Base-by-base conservation (phyloP, 331 rosid genomes). In the Quercus phellos region DNA sequence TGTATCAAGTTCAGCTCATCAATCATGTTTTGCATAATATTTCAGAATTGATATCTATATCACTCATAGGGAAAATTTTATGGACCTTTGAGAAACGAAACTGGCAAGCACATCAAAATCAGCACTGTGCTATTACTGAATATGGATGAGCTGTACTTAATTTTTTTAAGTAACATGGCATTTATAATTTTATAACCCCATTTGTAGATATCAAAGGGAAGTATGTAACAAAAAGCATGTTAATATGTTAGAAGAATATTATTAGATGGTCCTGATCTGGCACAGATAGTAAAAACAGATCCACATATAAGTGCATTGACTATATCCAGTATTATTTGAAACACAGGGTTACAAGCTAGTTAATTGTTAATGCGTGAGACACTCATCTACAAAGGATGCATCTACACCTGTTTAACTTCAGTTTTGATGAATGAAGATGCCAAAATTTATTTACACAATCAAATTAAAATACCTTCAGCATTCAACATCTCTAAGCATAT, bases 401-500 rank as follows among this genome's bases (percentile, higher is more conserved):
- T 70, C 69, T 51, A 42, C 22, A 16, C 55, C 56, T 2, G 43
- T 63, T 32, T n/a, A 16, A 61, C 75, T 53, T 1, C 73, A 76
- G 29, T n/a, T 26, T 5, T 42, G 70, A 78, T 69, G 70, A 27
- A 26, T 55, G 19, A 21, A 70, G 34, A 56, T 30, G 70, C 74
- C 67, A 24, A 75, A 34, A 50, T 61, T 50, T 27, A 68, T 14
- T 16, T 10, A 58, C 30, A 51, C 34, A 42, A 72, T 53, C 71
- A 64, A 64, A 74, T n/a, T 54, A 26, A 27, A 43, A 75, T 88
- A 95, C 99, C 99, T 87, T 86, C 96, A 30, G 72, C 64, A 72
- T 77, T 80, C 75, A 84, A 77, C 84, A 89, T 93, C 74, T 84
- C 94, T 30, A 95, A 88, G 86, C 90, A 79, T 83, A 95, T 91